phyloP scores from a whole-genome alignment of 176 grass and related monocot species.

The Sorghum bicolor region Sorghum_bicolor_NCBIv3 NC_012873.2:57312501-57313000 shows the following conservation, averaged over 20 bases:
- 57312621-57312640: constrained; percentile 7
- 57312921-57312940: constrained; percentile 1
- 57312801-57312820: constrained; percentile 2
- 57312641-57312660: constrained; percentile 2
- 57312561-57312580: constrained; percentile 32
- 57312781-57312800: not conserved
- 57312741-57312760: not conserved
- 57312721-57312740: not conserved
- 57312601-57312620: not conserved
- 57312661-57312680: constrained; percentile 46
- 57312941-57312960: not conserved
- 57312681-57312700: not conserved
- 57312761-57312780: not conserved
- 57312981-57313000: constrained; percentile 4
- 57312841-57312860: constrained; percentile 5
- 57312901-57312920: not conserved
- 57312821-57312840: constrained; percentile 9
- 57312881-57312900: not conserved
- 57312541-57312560: constrained; percentile 38
- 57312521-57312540: constrained; percentile 24
- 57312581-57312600: constrained; percentile 16
- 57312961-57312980: constrained; percentile 22
- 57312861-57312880: not conserved
- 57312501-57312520: not conserved
- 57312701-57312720: constrained; percentile 12